phyloP scores from a whole-genome alignment of 208 protist species.

The Naegleria fowleri region DNA sequence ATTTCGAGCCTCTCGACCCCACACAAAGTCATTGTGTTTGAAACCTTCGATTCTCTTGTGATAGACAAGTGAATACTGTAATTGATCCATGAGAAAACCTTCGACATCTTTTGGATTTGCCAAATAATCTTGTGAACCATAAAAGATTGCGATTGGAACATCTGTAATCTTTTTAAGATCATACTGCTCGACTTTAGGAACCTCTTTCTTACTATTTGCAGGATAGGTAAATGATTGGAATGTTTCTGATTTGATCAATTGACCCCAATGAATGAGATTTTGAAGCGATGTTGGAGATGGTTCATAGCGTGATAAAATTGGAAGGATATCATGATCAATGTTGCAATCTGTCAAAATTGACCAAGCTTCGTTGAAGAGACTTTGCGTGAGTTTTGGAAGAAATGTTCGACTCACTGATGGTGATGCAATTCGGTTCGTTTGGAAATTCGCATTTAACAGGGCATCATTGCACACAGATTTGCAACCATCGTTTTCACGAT shows the following conservation, averaged over 20 bases:
- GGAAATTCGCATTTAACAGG: too few species aligned
- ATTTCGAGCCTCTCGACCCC: constrained; percentile 31
- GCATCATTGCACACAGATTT: too few species aligned
- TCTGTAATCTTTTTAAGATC: constrained; percentile 9
- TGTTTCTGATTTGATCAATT: constrained; percentile 16
- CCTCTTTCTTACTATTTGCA: background rate
- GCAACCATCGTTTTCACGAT: too few species aligned
- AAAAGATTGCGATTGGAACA: constrained; percentile 19
- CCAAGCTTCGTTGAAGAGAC: constrained; percentile 7
- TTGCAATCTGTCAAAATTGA: background rate
- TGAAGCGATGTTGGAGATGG: constrained; percentile 34
- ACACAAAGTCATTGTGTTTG: constrained; percentile 42
- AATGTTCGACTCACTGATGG: background rate
- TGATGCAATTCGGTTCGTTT: too few species aligned
- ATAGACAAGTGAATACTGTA: background rate
- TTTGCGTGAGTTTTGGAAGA: background rate
- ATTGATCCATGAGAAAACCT: background rate
- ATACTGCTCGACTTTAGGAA: constrained; percentile 20
- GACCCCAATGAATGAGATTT: constrained; percentile 41
- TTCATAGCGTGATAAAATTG: constrained; percentile 7
- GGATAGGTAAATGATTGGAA: constrained; percentile 32
- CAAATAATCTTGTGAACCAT: constrained; percentile 33
- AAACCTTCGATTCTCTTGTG: constrained; percentile 16
- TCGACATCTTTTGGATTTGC: constrained; percentile 33
- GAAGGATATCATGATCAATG: background rate